phyloP scores from a whole-genome alignment of 2,329 filamentous ascomycete genomes.

The Triangularia verruculosa region DNA sequence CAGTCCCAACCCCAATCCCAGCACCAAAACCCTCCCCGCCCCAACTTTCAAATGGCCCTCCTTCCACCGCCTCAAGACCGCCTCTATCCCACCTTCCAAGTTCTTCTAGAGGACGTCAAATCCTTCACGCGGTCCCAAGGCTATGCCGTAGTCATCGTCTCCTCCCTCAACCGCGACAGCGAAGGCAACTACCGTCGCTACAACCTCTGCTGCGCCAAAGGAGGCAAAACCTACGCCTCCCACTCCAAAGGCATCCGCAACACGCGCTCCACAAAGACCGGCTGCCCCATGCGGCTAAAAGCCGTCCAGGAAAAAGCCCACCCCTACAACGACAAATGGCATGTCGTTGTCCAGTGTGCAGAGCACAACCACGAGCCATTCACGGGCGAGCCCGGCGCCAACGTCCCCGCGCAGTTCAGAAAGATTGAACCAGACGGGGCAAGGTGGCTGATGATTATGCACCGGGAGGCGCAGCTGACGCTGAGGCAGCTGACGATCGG shows the following conservation, averaged over 20 bases:
- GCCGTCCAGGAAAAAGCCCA: constrained; percentile 30
- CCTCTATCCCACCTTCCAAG: constrained; percentile 29
- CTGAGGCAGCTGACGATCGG: constrained; percentile 32
- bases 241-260: constrained; percentile 28
- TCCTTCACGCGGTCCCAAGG: constrained; percentile 28
- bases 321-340: constrained; percentile 32
- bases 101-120: constrained; percentile 26
- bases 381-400: constrained; percentile 26
- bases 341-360: constrained; percentile 29
- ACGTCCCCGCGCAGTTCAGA: constrained; percentile 30
- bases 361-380: constrained; percentile 33
- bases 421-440: constrained; percentile 30
- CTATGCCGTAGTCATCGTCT: constrained; percentile 30
- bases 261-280: constrained; percentile 29
- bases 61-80: constrained; percentile 30
- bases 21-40: constrained; percentile 15
- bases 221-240: constrained; percentile 29
- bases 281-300: constrained; percentile 32
- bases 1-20: constrained; percentile 16
- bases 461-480: constrained; percentile 30
- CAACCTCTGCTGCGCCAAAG: constrained; percentile 31
- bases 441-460: constrained; percentile 32
- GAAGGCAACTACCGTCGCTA: constrained; percentile 30
- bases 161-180: constrained; percentile 29
- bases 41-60: constrained; percentile 31